These are phyloP conservation scores for Talaromyces adpressus DNA, from an alignment of 495 filamentous ascomycete genomes.

Conservation along the genomic window DNA sequence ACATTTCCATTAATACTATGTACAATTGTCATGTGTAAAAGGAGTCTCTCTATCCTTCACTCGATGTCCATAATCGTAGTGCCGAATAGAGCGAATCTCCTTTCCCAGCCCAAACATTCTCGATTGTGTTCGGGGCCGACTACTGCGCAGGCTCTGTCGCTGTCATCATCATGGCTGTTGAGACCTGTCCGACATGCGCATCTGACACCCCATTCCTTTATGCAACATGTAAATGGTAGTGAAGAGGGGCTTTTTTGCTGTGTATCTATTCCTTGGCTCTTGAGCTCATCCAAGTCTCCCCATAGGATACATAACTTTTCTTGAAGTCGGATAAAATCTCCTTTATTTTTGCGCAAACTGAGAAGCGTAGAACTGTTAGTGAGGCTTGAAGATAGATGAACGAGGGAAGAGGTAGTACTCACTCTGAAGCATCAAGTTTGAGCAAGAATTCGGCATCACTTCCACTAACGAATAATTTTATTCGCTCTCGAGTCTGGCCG, in stretches of 20 bases:
- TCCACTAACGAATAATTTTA: slow-evolving; percentile 64
- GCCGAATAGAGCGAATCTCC: slow-evolving; percentile 41
- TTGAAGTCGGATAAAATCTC: slow-evolving; percentile 42
- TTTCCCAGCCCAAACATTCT: slow-evolving; percentile 43
- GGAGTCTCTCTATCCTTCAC: neutral
- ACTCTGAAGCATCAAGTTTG: slow-evolving; percentile 61
- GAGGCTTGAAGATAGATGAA: neutral
- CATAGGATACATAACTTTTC: slow-evolving; percentile 76
- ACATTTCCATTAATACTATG: neutral
- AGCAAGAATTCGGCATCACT: slow-evolving; percentile 58
- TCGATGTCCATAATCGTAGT: slow-evolving; percentile 29
- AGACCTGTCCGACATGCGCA: slow-evolving; percentile 21
- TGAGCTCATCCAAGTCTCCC: slow-evolving; percentile 76
- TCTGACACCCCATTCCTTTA: slow-evolving; percentile 48
- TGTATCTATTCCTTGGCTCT: slow-evolving; percentile 19
- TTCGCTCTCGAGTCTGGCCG: slow-evolving; percentile 26
- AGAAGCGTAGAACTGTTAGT: neutral
- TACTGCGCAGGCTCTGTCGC: slow-evolving; percentile 12
- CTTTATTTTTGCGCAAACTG: slow-evolving; percentile 48
- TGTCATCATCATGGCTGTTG: slow-evolving; percentile 9
- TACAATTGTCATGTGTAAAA: neutral
- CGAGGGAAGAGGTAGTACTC: slow-evolving; percentile 18
- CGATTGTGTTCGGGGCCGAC: neutral
- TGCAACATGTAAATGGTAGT: slow-evolving; percentile 31
- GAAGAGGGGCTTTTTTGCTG: slow-evolving; percentile 15